Conservation (phyloP, 306 rosid species). For the Luffa acutangula region DNA sequence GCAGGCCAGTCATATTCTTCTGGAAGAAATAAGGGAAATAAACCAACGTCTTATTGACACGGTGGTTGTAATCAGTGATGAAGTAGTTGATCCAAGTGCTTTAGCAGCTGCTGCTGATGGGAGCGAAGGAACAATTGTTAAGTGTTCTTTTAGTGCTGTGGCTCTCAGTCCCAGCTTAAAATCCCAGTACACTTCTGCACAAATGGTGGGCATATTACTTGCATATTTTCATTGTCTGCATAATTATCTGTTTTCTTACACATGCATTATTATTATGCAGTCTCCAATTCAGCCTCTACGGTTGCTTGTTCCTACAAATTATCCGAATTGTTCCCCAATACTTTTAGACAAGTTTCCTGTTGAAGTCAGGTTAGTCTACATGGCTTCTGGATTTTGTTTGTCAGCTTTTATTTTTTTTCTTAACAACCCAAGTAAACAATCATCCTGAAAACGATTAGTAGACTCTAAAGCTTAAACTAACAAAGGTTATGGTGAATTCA, state of each 20-base stretch:
- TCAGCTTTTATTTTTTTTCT: background rate
- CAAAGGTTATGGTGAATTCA: background rate
- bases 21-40: slow-evolving; percentile 79
- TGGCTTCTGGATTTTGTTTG: slow-evolving; percentile 12
- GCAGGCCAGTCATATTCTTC: slow-evolving; percentile 77
- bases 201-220: slow-evolving; percentile 42
- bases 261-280: slow-evolving; percentile 38
- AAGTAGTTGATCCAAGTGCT: slow-evolving; percentile 59
- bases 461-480: background rate
- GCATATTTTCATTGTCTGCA: background rate
- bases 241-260: slow-evolving; percentile 15
- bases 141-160: slow-evolving; percentile 77
- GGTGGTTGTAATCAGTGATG: slow-evolving; percentile 59
- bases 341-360: slow-evolving; percentile 75
- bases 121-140: slow-evolving; percentile 73
- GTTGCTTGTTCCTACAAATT: slow-evolving; percentile 79
- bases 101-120: slow-evolving; percentile 54
- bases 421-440: too few species aligned
- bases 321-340: slow-evolving; percentile 80
- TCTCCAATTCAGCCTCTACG: slow-evolving; percentile 80
- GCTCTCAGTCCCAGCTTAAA: slow-evolving; percentile 83
- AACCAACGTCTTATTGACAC: slow-evolving; percentile 80
- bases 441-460: background rate
- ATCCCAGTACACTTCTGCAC: slow-evolving; percentile 64
- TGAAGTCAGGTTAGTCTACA: slow-evolving; percentile 57